Base-by-base conservation (phyloP, 306 rosid genomes). In the Spatholobus suberectus region DNA sequence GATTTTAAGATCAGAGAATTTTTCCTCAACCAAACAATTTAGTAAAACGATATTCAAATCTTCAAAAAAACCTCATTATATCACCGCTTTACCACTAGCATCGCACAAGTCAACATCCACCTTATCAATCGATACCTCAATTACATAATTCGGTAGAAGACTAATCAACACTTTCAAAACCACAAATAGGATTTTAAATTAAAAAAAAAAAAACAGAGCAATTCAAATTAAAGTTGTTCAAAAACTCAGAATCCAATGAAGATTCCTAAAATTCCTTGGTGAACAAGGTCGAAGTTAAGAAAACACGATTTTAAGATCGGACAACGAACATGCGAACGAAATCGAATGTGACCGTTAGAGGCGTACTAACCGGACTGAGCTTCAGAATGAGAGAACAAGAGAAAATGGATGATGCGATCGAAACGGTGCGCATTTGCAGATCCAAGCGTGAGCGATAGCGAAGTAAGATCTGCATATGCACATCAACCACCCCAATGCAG, bases 341-440 rank as follows among this genome's bases (percentile, higher is more conserved):
- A 74, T 73, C 2, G 54, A 81, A 61, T 1, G 34, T 5, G 70
- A 77, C 35, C 76, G 76, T 57, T 38, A 14, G 26, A 41, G 9
- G 75, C 2, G 46, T 0, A 70, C 94, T 79, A 73, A 90, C 90
- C 77, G 76, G 73, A 49, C 80, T 49, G 82, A 84, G 88, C 78
- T 85, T 67, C 49, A 38, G 69, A 75, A 81, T 34, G 66, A 61
- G 5, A 80, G 3, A 3, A 70, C 27, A 26, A 37, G 37, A 57
- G 72, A 55, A 8, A 27, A 70, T 4, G 62, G 62, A 43, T 6
- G 62, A 57, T 3, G 68, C 57, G 78, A 86, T 75, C 38, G 46
- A 81, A 73, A 52, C 80, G 51, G 70, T 38, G 88, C 46, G 49
- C 85, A 87, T 72, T 63, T 29, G 91, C 76, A 78, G 90, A 96